phyloP scores from a whole-genome alignment of 805 yeast species.

The Kazachstania taianensis region DNA sequence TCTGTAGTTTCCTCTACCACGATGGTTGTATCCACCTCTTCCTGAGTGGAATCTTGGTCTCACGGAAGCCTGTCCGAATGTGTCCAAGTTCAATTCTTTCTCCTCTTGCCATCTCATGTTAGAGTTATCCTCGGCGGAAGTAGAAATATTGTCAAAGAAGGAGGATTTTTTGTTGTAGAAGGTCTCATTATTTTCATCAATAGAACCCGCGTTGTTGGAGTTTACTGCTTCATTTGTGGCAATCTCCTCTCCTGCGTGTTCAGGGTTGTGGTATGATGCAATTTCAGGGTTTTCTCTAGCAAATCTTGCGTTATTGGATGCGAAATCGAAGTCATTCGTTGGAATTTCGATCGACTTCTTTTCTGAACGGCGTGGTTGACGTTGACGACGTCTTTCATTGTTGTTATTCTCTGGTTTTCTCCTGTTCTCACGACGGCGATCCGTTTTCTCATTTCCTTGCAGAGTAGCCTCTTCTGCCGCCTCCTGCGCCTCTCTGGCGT shows the following conservation, averaged over 20 bases:
- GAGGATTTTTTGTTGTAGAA: constrained; percentile 74
- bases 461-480: constrained; percentile 3
- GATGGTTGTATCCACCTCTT: too few species aligned
- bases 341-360: constrained; percentile 32
- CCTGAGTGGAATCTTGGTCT: constrained; percentile 33
- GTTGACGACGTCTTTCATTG: constrained; percentile 6
- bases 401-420: constrained; percentile 3
- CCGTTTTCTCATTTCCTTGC: neutral
- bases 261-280: constrained; percentile 13
- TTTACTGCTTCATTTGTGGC: constrained; percentile 15
- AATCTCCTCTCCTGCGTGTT: constrained; percentile 8
- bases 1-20: constrained; percentile 30
- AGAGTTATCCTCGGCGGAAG: constrained; percentile 43
- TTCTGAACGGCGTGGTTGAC: constrained; percentile 3
- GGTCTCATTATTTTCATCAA: constrained; percentile 13
- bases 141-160: constrained; percentile 79
- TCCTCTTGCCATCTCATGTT: constrained; percentile 63
- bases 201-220: constrained; percentile 1
- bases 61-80: constrained; percentile 66
- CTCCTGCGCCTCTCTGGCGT: constrained; percentile 9
- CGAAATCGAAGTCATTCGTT: constrained; percentile 65
- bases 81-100: constrained; percentile 62
- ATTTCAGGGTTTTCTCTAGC: constrained; percentile 36
- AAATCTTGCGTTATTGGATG: constrained; percentile 62
- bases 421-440: constrained; percentile 3